Evolutionary conservation across 2,329 filamentous ascomycete genomes (phyloP).

Genomic region (Hypocrella siamensis): DNA sequence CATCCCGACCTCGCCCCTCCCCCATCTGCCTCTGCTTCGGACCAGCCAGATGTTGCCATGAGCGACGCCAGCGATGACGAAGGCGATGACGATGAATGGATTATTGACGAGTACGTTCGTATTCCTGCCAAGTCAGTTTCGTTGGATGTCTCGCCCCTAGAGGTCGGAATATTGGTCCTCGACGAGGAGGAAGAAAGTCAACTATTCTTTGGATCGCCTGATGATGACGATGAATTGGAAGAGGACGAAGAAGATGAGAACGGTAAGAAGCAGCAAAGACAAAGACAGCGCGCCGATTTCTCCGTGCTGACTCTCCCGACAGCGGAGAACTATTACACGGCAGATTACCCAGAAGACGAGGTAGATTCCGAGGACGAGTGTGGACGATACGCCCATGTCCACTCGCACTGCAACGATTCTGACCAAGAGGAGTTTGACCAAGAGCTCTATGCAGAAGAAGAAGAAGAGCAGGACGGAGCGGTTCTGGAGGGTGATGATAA

Average conservation of each 20-base stretch:
- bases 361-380: slow-evolving; percentile 47
- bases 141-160: slow-evolving; percentile 28
- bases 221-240: slow-evolving; percentile 41
- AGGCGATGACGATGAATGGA: slow-evolving; percentile 39
- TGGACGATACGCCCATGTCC: slow-evolving; percentile 38
- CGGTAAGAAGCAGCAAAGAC: slow-evolving; percentile 22
- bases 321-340: slow-evolving; percentile 66
- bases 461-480: slow-evolving; percentile 20
- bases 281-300: background rate
- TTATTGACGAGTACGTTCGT: slow-evolving; percentile 49
- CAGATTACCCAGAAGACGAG: slow-evolving; percentile 71
- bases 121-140: slow-evolving; percentile 36
- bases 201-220: slow-evolving; percentile 43
- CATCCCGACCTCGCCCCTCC: slow-evolving; percentile 24
- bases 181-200: slow-evolving; percentile 42
- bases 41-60: slow-evolving; percentile 15
- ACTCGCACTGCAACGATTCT: slow-evolving; percentile 35
- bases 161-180: slow-evolving; percentile 40
- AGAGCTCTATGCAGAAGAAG: slow-evolving; percentile 12
- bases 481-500: slow-evolving; percentile 21
- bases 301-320: slow-evolving; percentile 4
- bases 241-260: slow-evolving; percentile 52
- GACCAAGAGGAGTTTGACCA: slow-evolving; percentile 39
- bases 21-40: background rate
- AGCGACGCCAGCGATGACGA: slow-evolving; percentile 29